Evolutionary conservation across 306 rosid genomes (phyloP).

Genomic region (Vigna hirtella): DNA sequence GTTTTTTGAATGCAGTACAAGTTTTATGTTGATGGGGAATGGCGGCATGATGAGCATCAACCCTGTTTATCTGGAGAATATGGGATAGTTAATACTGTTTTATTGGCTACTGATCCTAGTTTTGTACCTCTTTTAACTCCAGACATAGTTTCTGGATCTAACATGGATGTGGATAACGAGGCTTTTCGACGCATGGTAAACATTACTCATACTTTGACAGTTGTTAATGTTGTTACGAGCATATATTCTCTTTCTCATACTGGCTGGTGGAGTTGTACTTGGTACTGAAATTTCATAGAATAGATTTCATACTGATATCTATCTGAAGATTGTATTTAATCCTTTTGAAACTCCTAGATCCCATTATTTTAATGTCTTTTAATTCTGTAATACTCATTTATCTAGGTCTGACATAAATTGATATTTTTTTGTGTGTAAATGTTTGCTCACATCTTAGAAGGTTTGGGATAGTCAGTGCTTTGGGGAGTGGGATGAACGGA

Average conservation of each 20-base stretch:
- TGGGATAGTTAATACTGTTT: slow-evolving; percentile 87
- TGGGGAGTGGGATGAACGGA: background rate
- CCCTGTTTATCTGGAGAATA: slow-evolving; percentile 70
- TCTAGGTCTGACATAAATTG: background rate
- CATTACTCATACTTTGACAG: slow-evolving; percentile 30
- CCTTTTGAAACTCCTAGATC: slow-evolving; percentile 4
- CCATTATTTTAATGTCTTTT: slow-evolving; percentile 29
- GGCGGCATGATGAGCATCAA: slow-evolving; percentile 93
- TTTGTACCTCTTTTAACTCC: slow-evolving; percentile 60
- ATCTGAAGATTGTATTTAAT: slow-evolving; percentile 15
- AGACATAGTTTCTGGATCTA: slow-evolving; percentile 66
- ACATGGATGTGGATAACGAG: slow-evolving; percentile 95
- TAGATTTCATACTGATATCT: slow-evolving; percentile 6
- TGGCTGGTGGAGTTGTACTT: slow-evolving; percentile 33
- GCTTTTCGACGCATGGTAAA: slow-evolving; percentile 80
- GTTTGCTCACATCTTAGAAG: background rate
- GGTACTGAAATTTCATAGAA: slow-evolving; percentile 32
- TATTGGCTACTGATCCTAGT: slow-evolving; percentile 76
- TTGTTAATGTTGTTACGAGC: slow-evolving; percentile 31
- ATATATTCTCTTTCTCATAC: background rate
- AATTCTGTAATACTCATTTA: slow-evolving; percentile 17
- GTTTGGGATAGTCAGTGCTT: background rate
- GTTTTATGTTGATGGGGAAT: slow-evolving; percentile 96
- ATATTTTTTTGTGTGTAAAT: background rate
- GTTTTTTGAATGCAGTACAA: slow-evolving; percentile 79